A percentile compares a stretch with the other conserved stretches of the same genome.
phyloP scores from a whole-genome alignment of 192 early-diverging fungal genomes.

The Dimargaris cristalligena region DNA sequence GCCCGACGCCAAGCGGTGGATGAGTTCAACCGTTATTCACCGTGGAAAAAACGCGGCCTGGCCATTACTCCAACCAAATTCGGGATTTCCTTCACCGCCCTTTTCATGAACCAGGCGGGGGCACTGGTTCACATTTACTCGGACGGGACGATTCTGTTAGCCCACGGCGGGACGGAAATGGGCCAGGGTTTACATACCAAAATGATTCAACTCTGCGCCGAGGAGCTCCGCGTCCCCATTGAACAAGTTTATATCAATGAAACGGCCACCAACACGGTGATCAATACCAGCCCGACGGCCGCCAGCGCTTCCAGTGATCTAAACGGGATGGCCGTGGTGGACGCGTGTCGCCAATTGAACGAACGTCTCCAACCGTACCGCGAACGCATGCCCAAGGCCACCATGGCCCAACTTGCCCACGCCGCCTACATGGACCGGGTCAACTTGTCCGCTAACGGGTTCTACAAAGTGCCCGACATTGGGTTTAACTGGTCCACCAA shows the following conservation, averaged over 20 bases:
- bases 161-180: constrained; percentile 82
- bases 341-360: constrained; percentile 57
- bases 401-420: constrained; percentile 31
- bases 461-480: constrained; percentile 69
- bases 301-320: constrained; percentile 64
- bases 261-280: constrained; percentile 58
- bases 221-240: constrained; percentile 56
- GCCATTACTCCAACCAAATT: constrained; percentile 70
- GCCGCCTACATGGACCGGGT: constrained; percentile 63
- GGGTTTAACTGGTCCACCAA: constrained; percentile 54
- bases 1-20: constrained; percentile 36
- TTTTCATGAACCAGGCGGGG: constrained; percentile 68
- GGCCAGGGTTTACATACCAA: constrained; percentile 85
- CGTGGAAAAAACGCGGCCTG: constrained; percentile 65
- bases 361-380: constrained; percentile 55
- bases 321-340: constrained; percentile 65
- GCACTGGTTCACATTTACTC: constrained; percentile 71
- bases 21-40: constrained; percentile 49
- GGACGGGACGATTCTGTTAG: constrained; percentile 66
- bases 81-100: constrained; percentile 56
- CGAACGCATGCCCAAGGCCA: constrained; percentile 33
- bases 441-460: constrained; percentile 66
- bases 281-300: constrained; percentile 66
- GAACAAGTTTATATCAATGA: constrained; percentile 45
- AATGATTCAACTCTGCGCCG: constrained; percentile 70